These are phyloP conservation scores for Naganishia friedmannii DNA, from an alignment of 768 basidiomycete genomes.

Conservation along the genomic window DNA sequence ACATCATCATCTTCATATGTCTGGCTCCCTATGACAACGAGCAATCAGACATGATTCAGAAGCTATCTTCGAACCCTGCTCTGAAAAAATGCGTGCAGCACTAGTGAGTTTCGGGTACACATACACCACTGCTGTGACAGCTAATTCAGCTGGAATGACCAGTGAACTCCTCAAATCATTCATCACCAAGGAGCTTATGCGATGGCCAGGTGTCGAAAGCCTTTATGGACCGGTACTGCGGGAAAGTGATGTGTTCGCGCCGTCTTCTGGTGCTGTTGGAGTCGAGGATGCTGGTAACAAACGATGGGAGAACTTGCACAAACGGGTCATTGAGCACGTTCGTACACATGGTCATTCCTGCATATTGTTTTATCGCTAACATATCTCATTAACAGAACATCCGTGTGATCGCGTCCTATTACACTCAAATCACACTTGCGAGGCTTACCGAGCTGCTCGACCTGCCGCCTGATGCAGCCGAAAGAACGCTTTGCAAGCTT, in stretches of 20 bases:
- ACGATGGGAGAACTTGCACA: constrained; percentile 92
- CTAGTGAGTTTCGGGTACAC: constrained; percentile 58
- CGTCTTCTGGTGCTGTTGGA: constrained; percentile 50
- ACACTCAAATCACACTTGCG: constrained; percentile 81
- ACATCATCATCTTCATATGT: constrained; percentile 90
- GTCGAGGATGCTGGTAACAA: constrained; percentile 56
- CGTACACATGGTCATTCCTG: constrained; percentile 45
- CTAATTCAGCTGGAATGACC: constrained; percentile 27
- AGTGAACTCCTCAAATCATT: constrained; percentile 95
- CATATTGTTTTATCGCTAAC: background rate
- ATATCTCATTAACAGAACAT: constrained; percentile 67
- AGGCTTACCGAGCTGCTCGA: constrained; percentile 84
- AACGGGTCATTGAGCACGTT: constrained; percentile 94
- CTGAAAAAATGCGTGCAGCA: constrained; percentile 77
- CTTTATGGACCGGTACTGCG: constrained; percentile 82
- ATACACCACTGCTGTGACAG: background rate
- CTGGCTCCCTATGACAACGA: constrained; percentile 94
- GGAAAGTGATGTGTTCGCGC: constrained; percentile 74
- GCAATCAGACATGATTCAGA: constrained; percentile 93
- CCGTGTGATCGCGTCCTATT: constrained; percentile 89
- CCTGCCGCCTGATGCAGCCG: constrained; percentile 74
- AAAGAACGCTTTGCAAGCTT: constrained; percentile 80
- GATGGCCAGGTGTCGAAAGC: constrained; percentile 89
- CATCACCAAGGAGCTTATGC: constrained; percentile 84
- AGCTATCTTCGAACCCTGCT: constrained; percentile 73